These are phyloP conservation scores for Aspergillus arachidicola DNA, from an alignment of 2,329 filamentous ascomycete species.

Conservation along the genomic window DNA sequence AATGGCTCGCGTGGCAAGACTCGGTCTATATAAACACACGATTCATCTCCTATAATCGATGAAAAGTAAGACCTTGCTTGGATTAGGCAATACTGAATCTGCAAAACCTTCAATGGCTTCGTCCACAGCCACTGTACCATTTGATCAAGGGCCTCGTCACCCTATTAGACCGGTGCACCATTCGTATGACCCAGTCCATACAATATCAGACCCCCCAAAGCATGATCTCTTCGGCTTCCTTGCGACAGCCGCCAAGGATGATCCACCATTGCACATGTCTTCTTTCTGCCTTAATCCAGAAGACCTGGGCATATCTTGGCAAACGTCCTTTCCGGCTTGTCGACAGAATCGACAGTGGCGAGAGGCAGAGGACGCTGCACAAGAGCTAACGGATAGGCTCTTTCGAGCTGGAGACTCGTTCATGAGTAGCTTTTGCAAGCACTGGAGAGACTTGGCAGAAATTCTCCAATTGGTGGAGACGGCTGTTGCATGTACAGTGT, in stretches of 20 bases:
- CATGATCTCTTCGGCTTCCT: neutral
- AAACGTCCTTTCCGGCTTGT: neutral
- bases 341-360: conserved; percentile 1
- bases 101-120: neutral
- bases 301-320: neutral
- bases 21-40: neutral
- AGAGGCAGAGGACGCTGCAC: neutral
- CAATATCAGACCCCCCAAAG: neutral
- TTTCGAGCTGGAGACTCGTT: neutral
- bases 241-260: neutral
- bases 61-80: neutral
- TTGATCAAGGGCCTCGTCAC: neutral
- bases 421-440: neutral
- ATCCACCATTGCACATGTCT: neutral
- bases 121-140: neutral
- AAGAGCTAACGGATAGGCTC: neutral
- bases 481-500: neutral
- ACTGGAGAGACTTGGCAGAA: neutral
- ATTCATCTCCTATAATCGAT: neutral
- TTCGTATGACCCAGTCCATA: neutral
- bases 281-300: neutral
- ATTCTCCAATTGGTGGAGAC: neutral
- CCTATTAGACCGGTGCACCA: neutral
- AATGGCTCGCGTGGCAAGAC: neutral
- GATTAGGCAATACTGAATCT: neutral